phyloP scores from a whole-genome alignment of 257 asterid genomes.

The Solanum bulbocastanum region DNA sequence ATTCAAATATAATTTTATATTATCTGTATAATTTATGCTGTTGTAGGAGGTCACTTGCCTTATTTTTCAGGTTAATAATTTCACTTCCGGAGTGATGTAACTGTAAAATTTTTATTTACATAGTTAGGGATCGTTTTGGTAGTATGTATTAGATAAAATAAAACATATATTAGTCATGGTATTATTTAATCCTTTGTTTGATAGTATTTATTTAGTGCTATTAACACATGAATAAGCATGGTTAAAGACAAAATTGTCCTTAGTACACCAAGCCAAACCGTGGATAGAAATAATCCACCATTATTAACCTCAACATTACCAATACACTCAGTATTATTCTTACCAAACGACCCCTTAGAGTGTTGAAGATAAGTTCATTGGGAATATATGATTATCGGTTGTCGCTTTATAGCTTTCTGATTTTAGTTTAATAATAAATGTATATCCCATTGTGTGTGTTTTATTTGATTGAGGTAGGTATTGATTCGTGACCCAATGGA shows the following conservation, averaged over 20 bases:
- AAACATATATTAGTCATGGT: background rate
- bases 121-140: background rate
- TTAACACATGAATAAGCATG: too few relatives aligned
- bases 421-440: background rate
- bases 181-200: background rate
- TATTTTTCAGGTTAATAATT: background rate
- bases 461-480: slow-evolving; percentile 28
- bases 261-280: too few relatives aligned
- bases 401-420: background rate
- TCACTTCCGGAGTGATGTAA: background rate
- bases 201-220: background rate
- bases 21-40: background rate
- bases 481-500: slow-evolving; percentile 73
- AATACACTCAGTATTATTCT: background rate
- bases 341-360: background rate
- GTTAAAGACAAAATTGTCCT: too few relatives aligned
- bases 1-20: background rate
- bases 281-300: too few relatives aligned
- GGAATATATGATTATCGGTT: background rate
- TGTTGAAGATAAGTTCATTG: background rate
- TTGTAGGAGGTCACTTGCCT: background rate
- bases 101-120: background rate
- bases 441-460: background rate
- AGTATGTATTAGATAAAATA: background rate
- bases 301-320: background rate